These are phyloP conservation scores for Clavispora carvajalis DNA, from an alignment of 805 yeast genomes.

Conservation along the genomic window DNA sequence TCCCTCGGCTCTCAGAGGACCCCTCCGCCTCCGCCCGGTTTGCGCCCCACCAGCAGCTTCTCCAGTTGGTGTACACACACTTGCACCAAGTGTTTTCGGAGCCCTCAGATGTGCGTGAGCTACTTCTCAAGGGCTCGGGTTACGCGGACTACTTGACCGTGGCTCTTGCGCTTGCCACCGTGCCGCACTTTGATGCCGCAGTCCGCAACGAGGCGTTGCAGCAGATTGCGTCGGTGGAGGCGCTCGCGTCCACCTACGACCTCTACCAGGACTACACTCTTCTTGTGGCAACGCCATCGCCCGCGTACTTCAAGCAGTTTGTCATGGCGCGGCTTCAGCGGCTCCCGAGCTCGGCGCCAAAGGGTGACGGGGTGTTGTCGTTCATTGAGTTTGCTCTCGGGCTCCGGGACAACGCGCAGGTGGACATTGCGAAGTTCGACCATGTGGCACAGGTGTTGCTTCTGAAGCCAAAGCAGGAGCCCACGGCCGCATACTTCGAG, in stretches of 20 bases:
- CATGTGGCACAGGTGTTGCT: conserved; percentile 63
- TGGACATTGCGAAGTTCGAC: conserved; percentile 61
- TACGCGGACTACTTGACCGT: conserved; percentile 54
- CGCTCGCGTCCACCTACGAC: conserved; percentile 59
- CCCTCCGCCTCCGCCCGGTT: conserved; percentile 14
- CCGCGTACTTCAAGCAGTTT: conserved; percentile 41
- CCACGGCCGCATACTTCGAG: conserved; percentile 47
- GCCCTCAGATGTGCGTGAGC: conserved; percentile 46
- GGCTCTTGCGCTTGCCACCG: conserved; percentile 38
- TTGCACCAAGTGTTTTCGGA: conserved; percentile 31
- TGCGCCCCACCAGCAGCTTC: conserved; percentile 15
- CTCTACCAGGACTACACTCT: conserved; percentile 57
- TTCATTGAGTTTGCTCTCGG: conserved; percentile 76
- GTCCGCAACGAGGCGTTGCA: conserved; percentile 5
- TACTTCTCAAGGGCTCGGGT: conserved; percentile 62
- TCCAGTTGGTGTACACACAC: conserved; percentile 24
- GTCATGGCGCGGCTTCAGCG: conserved; percentile 47
- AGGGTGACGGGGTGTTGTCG: conserved; percentile 61
- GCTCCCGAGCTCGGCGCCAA: conserved; percentile 50
- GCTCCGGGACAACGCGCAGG: conserved; percentile 63
- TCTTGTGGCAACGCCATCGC: conserved; percentile 46
- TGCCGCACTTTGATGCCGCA: conserved; percentile 21
- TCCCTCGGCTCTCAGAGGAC: conserved; percentile 14
- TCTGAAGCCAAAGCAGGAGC: conserved; percentile 51
- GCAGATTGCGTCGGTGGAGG: conserved; percentile 27